phyloP scores from a whole-genome alignment of 192 early-diverging fungal genomes.

The Thamnidium elegans region DNA sequence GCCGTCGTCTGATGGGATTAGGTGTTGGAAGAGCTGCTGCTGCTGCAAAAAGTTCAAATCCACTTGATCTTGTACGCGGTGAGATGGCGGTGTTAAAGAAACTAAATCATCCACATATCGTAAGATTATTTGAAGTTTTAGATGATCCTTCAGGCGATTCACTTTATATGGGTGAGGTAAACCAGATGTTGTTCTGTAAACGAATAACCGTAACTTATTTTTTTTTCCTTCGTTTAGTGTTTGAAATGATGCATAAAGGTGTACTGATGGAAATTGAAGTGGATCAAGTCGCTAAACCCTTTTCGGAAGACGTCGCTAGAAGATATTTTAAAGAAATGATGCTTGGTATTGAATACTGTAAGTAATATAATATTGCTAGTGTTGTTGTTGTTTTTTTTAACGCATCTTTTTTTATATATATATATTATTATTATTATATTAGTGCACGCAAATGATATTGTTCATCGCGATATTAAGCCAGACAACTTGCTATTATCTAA shows the following conservation, averaged over 20 bases:
- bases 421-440: not conserved
- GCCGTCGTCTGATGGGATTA: constrained; percentile 41
- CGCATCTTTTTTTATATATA: not conserved
- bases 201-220: not conserved
- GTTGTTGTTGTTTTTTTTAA: not conserved
- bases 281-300: constrained; percentile 48
- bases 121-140: constrained; percentile 88
- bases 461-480: constrained; percentile 89
- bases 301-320: constrained; percentile 56
- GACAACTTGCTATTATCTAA: constrained; percentile 87
- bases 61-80: constrained; percentile 79
- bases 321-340: constrained; percentile 83
- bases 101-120: constrained; percentile 83
- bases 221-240: constrained; percentile 55
- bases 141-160: constrained; percentile 85
- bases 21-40: constrained; percentile 48
- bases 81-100: constrained; percentile 97
- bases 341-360: constrained; percentile 94
- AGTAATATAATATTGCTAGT: constrained; percentile 19
- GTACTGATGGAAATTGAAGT: constrained; percentile 71
- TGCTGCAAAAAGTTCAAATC: constrained; percentile 45
- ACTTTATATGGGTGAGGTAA: constrained; percentile 61
- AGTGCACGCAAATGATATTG: constrained; percentile 93
- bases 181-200: not conserved
- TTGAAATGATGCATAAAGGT: constrained; percentile 86